Evolutionary conservation across 805 yeast genomes (phyloP), one percentile per base, ranked within the genome.

Genomic region (Metschnikowia dekortorum): DNA sequence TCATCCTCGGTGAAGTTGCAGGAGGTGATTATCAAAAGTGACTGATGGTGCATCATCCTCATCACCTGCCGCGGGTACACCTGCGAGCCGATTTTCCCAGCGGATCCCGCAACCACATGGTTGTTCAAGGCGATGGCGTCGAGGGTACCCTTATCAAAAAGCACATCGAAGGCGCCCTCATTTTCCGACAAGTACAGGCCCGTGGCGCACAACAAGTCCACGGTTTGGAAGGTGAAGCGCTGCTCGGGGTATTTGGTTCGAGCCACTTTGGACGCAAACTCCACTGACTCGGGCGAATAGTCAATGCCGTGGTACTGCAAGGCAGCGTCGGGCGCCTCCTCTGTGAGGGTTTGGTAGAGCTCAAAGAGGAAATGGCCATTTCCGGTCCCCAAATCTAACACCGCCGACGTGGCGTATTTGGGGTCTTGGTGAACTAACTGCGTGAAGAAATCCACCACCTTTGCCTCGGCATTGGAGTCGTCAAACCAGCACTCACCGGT

Each of bases 401-500:
- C 74, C 1, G 68, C 66, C 1, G 78, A 60, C 1, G 62, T 54
- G 31, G 46, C 33, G 6, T 35, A 35, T 4, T 49, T 36, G 2
- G 63, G 65, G 7, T 59, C 49, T 13, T 57, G 53, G 8, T 53
- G 51, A 7, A 50, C 35, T 22, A 59, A 56, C 4, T 81, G 81
- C 14, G 75, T 68, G 6, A 92, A 64, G 60, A 85, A 91, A 44
- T 81, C 81, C n/a, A 87, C 76, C 82, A 94, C 85, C 62, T 83
- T 85, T 52, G 75, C 76, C 62, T 92, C 98, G 0, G 99, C 98
- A 61, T 86, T 90, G n/a, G 87, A 85, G 61, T 94, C 99, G 57
- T 87, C 83, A 67, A 94, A 94, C 99, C 99, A 94, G 65, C 91
- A 81, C 66, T 94, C 98, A 1, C 99, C 99, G 0, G 90, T 84